Conservation (phyloP, 1,139 yeast species). For the Suhomyces bolitotheri region DNA sequence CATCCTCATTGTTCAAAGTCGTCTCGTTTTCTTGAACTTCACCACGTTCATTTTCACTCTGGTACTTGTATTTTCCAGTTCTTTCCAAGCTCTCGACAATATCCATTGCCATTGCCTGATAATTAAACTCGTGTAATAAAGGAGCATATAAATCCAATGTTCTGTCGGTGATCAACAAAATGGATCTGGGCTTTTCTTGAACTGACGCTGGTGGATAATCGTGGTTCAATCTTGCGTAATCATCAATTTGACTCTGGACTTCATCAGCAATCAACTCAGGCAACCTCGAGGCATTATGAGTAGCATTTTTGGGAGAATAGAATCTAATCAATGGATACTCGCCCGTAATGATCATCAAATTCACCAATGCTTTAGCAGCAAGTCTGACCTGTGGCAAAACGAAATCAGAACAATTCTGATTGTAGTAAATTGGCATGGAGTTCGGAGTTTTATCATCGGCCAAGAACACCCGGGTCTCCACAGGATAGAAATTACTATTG, state of each 20-base stretch:
- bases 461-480: conserved; percentile 43
- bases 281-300: conserved; percentile 57
- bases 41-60: conserved; percentile 63
- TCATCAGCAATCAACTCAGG: conserved; percentile 74
- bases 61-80: conserved; percentile 58
- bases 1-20: conserved; percentile 57
- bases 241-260: conserved; percentile 71
- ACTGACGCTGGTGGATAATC: conserved; percentile 62
- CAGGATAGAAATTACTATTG: conserved; percentile 33
- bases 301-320: conserved; percentile 52
- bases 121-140: conserved; percentile 85
- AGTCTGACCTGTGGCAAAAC: conserved; percentile 57
- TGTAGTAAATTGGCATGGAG: conserved; percentile 75
- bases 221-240: conserved; percentile 66
- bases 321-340: conserved; percentile 87
- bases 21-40: conserved; percentile 42
- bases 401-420: conserved; percentile 61
- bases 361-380: conserved; percentile 65
- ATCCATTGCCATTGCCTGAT: conserved; percentile 92
- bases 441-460: conserved; percentile 42
- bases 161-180: conserved; percentile 77
- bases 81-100: conserved; percentile 51
- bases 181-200: conserved; percentile 64
- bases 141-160: conserved; percentile 84
- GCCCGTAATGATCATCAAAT: conserved; percentile 74